Base-by-base conservation (phyloP, 495 filamentous ascomycete genomes). In the Glonium stellatum region DNA sequence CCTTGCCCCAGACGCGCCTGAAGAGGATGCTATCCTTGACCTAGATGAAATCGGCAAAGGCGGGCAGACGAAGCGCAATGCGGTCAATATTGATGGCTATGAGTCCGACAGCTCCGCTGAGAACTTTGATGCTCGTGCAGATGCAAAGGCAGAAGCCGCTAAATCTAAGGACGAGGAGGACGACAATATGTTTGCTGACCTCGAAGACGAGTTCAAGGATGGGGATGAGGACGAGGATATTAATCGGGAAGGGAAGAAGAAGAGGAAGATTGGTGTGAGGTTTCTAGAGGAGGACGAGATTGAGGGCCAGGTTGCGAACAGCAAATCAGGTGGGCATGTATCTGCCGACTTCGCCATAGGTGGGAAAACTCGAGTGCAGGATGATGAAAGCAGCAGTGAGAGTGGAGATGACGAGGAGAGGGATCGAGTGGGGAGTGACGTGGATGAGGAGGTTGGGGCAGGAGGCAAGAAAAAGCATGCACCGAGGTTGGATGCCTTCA, bases 401-500 rank as follows among this genome's bases (percentile, higher is more conserved):
- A 87, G 82, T 61, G 85, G 86, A 18, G 84, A 87, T 35, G 87
- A 91, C 47, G 87, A 87, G 61, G 84, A 88, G 39, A 75, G 86
- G 46, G 84, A 78, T 54, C 70, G 79, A 31, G 85, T 85, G 4
- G 86, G 80, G 54, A 77, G 83, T 18, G 87, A 83, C 2, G 65
- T 95, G 4, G 92, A 95, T 65, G 86, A 90, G 51, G 93, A 97
- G 71, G 75, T 98, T 34, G 95, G 95, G 1, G 85, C 87, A 2
- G 95, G 93, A 6, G 85, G 84, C 0, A 86, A 91, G 65, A 97
- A 97, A 73, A 91, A 87, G 70, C 89, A 95, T 71, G 95, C 95
- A 15, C 93, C 93, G n/a, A 86, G 93, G 66, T 78, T 97, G 25
- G 93, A 97, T 73, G 93, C 91, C 0, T 98, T 98, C 79, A 96